These are phyloP conservation scores for Limnanthes douglasii DNA, from an alignment of 345 rosid genomes.

Conservation along the genomic window DNA sequence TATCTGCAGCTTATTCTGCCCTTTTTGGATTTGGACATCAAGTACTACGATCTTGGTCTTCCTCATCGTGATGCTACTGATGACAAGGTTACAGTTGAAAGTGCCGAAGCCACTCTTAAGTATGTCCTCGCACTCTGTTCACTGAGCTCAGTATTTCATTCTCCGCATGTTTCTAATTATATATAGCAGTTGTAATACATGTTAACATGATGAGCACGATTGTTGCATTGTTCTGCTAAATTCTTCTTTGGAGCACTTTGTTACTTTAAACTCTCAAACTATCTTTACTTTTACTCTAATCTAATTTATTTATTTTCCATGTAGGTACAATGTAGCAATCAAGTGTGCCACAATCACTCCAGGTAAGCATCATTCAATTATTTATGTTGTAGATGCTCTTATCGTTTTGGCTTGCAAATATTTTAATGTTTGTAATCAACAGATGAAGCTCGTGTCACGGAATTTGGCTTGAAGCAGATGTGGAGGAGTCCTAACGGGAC, in stretches of 20 bases:
- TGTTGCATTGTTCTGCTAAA: too few relatives aligned
- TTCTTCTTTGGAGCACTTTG: not conserved
- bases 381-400: not conserved
- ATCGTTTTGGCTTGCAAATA: conserved; percentile 4
- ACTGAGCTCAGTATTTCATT: not conserved
- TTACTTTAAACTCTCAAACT: too few relatives aligned
- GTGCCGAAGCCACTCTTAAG: conserved; percentile 70
- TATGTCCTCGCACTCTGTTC: conserved; percentile 8
- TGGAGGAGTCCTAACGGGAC: conserved; percentile 99
- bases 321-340: conserved; percentile 92
- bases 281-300: too few relatives aligned
- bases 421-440: conserved; percentile 9
- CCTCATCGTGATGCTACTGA: conserved; percentile 54
- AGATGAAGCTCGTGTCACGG: conserved; percentile 91
- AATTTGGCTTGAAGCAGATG: conserved; percentile 82
- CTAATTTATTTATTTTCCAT: conserved; percentile 4
- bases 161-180: not conserved
- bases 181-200: not conserved
- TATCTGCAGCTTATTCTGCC: conserved; percentile 76
- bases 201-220: too few relatives aligned
- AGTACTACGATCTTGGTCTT: conserved; percentile 60
- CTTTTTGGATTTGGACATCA: conserved; percentile 57
- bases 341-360: conserved; percentile 99
- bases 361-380: conserved; percentile 27
- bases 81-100: conserved; percentile 49